These are phyloP conservation scores for Pythium graminicola DNA, from an alignment of 352 stramenopile species.

Conservation along the genomic window DNA sequence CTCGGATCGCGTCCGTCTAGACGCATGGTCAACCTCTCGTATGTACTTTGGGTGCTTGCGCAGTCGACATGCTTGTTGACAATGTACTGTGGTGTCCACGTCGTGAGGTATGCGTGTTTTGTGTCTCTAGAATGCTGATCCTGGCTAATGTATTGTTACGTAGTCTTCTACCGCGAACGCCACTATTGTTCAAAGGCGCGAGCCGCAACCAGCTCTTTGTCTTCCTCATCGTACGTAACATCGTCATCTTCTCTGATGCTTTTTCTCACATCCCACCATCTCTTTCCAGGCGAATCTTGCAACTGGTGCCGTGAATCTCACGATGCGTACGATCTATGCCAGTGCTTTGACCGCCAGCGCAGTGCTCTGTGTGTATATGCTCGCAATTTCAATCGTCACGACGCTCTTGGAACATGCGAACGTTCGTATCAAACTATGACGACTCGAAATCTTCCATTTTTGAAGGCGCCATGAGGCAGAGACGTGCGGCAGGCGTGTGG, in stretches of 20 bases:
- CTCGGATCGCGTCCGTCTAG: conserved; percentile 58
- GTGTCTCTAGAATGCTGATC: neutral
- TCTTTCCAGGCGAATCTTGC: conserved; percentile 78
- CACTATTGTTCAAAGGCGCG: conserved; percentile 61
- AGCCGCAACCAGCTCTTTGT: conserved; percentile 83
- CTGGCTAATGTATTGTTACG: neutral
- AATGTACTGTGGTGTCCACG: conserved; percentile 51
- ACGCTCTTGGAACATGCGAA: conserved; percentile 41
- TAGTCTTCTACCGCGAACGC: conserved; percentile 59
- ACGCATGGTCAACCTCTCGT: conserved; percentile 79
- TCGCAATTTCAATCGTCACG: conserved; percentile 46
- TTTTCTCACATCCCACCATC: neutral
- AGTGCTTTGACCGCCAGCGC: conserved; percentile 25
- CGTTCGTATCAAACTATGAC: conserved; percentile 69
- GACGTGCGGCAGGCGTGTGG: conserved; percentile 19
- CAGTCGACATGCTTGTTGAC: conserved; percentile 52
- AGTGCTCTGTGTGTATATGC: conserved; percentile 63
- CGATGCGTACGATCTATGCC: conserved; percentile 76
- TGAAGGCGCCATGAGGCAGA: conserved; percentile 9
- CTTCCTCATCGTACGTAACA: conserved; percentile 72
- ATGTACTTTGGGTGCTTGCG: conserved; percentile 72
- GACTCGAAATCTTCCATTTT: conserved; percentile 11
- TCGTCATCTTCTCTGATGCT: too few relatives aligned
- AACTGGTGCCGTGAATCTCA: conserved; percentile 71
- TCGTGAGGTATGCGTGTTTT: conserved; percentile 39